Evolutionary conservation across 2,329 filamentous ascomycete species (phyloP).

Genomic region (Lachnellula cervina): DNA sequence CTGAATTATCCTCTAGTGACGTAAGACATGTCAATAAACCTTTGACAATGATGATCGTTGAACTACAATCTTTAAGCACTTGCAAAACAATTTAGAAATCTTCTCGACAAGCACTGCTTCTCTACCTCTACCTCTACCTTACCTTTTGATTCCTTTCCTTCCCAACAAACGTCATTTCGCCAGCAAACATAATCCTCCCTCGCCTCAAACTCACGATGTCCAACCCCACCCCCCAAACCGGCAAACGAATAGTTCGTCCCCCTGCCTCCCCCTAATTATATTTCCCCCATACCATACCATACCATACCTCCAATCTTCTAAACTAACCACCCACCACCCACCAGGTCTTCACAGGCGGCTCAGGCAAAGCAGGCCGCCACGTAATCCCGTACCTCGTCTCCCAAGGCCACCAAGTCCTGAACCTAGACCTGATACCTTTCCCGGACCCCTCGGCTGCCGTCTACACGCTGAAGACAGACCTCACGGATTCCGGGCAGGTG

Average conservation of each 20-base stretch:
- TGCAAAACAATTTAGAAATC: no score
- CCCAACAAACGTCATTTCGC: background rate
- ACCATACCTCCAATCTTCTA: no score
- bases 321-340: no score
- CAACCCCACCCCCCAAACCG: background rate
- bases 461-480: conserved; percentile 33
- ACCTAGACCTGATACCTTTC: conserved; percentile 33
- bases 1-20: no score
- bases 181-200: background rate
- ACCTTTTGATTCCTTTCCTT: no score
- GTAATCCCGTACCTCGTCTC: conserved; percentile 32
- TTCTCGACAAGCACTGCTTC: background rate
- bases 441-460: conserved; percentile 26
- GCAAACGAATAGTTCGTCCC: background rate
- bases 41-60: no score
- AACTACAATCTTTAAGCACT: no score
- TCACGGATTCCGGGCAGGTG: conserved; percentile 35
- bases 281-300: no score
- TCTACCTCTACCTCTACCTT: no score
- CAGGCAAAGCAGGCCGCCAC: conserved; percentile 34
- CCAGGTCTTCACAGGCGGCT: conserved; percentile 34
- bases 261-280: background rate
- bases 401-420: conserved; percentile 34
- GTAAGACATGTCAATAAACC: no score
- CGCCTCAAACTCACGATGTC: background rate